These are phyloP conservation scores for Phyllosticta citriasiana DNA, from an alignment of 2,329 filamentous ascomycete genomes.

Conservation along the genomic window DNA sequence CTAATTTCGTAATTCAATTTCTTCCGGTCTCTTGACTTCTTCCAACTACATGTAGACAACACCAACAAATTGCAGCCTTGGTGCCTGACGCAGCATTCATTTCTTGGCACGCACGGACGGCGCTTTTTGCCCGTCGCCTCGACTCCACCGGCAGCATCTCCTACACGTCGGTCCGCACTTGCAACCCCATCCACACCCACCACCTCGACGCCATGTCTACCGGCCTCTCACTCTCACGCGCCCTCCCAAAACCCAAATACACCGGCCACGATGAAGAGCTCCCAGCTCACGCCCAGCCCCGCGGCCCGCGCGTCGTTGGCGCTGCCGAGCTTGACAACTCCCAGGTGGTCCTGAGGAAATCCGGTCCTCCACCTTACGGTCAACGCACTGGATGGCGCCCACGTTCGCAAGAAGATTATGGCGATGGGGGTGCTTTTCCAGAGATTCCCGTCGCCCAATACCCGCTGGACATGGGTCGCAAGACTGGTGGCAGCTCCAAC, in stretches of 20 bases:
- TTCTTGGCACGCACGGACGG: background rate
- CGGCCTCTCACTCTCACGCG: slow-evolving; percentile 61
- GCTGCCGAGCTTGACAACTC: slow-evolving; percentile 72
- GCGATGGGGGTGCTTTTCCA: slow-evolving; percentile 91
- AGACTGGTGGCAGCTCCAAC: slow-evolving; percentile 60
- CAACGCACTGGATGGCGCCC: slow-evolving; percentile 86
- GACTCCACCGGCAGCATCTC: background rate
- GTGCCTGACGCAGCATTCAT: background rate
- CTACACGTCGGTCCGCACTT: background rate
- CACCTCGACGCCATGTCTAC: slow-evolving; percentile 21
- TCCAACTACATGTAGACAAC: too few species aligned
- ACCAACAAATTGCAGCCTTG: background rate
- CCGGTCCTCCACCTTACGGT: slow-evolving; percentile 79
- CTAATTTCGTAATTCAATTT: too few species aligned
- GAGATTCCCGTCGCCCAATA: slow-evolving; percentile 93
- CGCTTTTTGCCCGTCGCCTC: background rate
- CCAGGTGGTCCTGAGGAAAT: slow-evolving; percentile 61
- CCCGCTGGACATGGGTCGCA: slow-evolving; percentile 87
- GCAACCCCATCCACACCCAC: background rate
- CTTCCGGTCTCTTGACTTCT: too few species aligned
- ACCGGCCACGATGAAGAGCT: slow-evolving; percentile 80
- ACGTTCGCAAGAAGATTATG: slow-evolving; percentile 79
- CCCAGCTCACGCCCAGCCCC: slow-evolving; percentile 59
- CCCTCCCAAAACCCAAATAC: slow-evolving; percentile 83
- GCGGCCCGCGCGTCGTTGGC: slow-evolving; percentile 73